phyloP scores from a whole-genome alignment of 495 filamentous ascomycete species.

The Cetradonia linearis region DNA sequence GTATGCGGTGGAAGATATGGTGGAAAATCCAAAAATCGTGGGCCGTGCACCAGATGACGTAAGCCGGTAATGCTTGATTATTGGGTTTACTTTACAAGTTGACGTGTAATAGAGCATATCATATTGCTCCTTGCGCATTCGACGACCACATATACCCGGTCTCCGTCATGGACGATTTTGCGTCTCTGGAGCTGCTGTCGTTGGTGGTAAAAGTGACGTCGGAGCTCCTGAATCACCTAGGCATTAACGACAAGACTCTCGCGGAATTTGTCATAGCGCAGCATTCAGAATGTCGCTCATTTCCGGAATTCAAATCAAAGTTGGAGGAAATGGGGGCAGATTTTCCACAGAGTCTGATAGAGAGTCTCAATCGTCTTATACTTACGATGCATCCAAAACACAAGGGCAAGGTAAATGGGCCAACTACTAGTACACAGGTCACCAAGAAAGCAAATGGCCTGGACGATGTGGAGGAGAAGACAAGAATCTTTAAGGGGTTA shows the following conservation, averaged over 20 bases:
- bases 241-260: constrained; percentile 84
- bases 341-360: constrained; percentile 79
- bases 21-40: no score
- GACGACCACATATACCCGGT: neutral
- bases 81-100: no score
- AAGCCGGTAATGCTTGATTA: no score
- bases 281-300: constrained; percentile 60
- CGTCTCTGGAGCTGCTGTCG: constrained; percentile 81
- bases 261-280: constrained; percentile 93
- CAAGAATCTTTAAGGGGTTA: constrained; percentile 77
- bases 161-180: constrained; percentile 70
- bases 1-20: no score
- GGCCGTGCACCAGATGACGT: no score
- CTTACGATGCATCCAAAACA: constrained; percentile 84
- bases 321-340: constrained; percentile 71
- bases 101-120: no score
- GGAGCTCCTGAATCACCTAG: constrained; percentile 88
- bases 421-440: constrained; percentile 10
- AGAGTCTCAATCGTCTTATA: constrained; percentile 82
- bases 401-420: constrained; percentile 26
- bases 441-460: constrained; percentile 34
- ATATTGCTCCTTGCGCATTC: neutral
- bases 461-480: constrained; percentile 49
- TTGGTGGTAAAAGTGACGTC: constrained; percentile 91
- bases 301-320: constrained; percentile 59